A percentile compares a stretch with the other conserved stretches of the same genome.
phyloP scores from a whole-genome alignment of 352 stramenopile genomes.

The Pythium graminicola region DNA sequence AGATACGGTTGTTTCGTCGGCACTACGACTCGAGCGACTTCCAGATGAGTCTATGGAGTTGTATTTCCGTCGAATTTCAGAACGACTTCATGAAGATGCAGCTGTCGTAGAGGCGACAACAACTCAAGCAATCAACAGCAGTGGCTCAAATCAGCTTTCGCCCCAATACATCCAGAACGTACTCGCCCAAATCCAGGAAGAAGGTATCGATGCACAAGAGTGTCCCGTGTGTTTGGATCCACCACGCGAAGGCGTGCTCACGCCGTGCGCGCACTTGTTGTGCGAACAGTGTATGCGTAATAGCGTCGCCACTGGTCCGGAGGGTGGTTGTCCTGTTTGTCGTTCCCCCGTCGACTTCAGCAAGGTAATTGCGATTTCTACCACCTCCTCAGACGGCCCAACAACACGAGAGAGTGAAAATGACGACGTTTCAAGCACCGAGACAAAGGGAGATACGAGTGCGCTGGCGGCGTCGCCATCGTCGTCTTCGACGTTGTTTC shows the following conservation, averaged over 20 bases:
- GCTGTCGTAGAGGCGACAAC: slow-evolving; percentile 16
- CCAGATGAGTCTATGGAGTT: slow-evolving; percentile 42
- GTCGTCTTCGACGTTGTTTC: slow-evolving; percentile 29
- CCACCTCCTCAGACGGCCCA: too few species aligned
- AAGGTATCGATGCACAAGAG: slow-evolving; percentile 68
- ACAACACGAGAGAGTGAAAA: too few species aligned
- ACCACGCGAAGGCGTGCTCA: slow-evolving; percentile 64
- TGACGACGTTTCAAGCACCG: not conserved
- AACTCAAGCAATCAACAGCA: slow-evolving; percentile 1
- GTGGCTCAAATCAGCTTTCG: not conserved
- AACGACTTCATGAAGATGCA: slow-evolving; percentile 44
- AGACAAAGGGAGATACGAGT: not conserved
- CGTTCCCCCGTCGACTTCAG: slow-evolving; percentile 48
- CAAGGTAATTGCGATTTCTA: slow-evolving; percentile 46
- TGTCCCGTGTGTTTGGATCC: slow-evolving; percentile 83
- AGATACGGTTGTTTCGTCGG: slow-evolving; percentile 5
- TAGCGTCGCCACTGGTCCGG: slow-evolving; percentile 48
- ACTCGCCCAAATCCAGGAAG: slow-evolving; percentile 70
- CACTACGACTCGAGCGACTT: slow-evolving; percentile 38
- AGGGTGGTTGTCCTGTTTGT: slow-evolving; percentile 73
- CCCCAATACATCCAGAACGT: slow-evolving; percentile 59
- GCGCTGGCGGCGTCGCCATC: not conserved
- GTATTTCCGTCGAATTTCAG: slow-evolving; percentile 59
- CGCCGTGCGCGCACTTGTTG: slow-evolving; percentile 79
- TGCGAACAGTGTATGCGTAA: slow-evolving; percentile 70